Percentiles rank a stretch among this genome's conserved stretches.
These are phyloP conservation scores for Rutstroemia sp. DNA, from an alignment of 2,329 filamentous ascomycete species.

Conservation along the genomic window DNA sequence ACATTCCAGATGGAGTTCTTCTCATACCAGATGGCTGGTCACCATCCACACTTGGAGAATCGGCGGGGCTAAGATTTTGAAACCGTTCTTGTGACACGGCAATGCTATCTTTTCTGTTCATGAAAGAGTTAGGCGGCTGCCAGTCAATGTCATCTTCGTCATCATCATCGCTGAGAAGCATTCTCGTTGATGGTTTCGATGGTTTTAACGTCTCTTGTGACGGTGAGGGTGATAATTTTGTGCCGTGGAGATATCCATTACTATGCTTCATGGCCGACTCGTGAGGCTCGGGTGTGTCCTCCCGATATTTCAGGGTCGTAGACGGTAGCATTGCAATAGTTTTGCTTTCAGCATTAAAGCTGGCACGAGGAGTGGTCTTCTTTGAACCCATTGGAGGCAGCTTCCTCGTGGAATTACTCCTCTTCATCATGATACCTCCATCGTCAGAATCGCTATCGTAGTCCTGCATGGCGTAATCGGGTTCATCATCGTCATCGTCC, in stretches of 20 bases:
- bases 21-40: conserved; percentile 55
- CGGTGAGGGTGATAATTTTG: conserved; percentile 50
- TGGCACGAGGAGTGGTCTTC: conserved; percentile 33
- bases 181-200: conserved; percentile 49
- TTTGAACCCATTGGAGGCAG: conserved; percentile 33
- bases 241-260: conserved; percentile 36
- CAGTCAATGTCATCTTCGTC: conserved; percentile 45
- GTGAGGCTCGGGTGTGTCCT: conserved; percentile 53
- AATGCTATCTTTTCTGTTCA: conserved; percentile 26
- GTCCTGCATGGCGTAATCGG: conserved; percentile 26
- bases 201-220: conserved; percentile 79
- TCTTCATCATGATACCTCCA: conserved; percentile 59
- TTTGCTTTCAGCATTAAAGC: conserved; percentile 51
- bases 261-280: conserved; percentile 58
- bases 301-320: conserved; percentile 56
- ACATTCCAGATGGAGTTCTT: conserved; percentile 79
- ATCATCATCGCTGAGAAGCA: conserved; percentile 47
- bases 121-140: conserved; percentile 29
- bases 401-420: conserved; percentile 48
- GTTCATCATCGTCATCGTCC: conserved; percentile 58
- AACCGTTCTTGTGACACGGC: conserved; percentile 24
- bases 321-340: conserved; percentile 62
- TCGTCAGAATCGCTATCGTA: conserved; percentile 54
- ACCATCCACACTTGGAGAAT: conserved; percentile 31
- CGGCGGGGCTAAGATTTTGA: conserved; percentile 20